These are phyloP conservation scores for Trichosporon sp. DNA, from an alignment of 1,284 basidiomycete genomes.

Conservation along the genomic window DNA sequence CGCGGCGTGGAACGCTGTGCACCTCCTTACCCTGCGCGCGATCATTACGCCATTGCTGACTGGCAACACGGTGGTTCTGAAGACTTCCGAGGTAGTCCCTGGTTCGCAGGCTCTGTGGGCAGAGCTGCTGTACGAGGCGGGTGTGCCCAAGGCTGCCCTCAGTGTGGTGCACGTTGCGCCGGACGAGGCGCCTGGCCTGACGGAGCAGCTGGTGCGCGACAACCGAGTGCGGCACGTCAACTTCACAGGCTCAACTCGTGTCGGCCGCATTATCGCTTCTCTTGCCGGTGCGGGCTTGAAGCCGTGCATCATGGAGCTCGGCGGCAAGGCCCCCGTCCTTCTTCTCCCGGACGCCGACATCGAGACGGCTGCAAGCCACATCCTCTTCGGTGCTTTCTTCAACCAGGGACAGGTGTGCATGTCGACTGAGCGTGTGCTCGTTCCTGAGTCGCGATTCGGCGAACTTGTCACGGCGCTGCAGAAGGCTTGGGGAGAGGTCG, in stretches of 20 bases:
- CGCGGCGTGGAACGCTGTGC: slow-evolving; percentile 40
- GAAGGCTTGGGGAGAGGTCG: slow-evolving; percentile 45
- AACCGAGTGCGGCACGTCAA: slow-evolving; percentile 59
- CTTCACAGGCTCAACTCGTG: slow-evolving; percentile 59
- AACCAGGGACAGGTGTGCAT: slow-evolving; percentile 72
- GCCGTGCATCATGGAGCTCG: slow-evolving; percentile 55
- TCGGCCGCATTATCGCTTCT: slow-evolving; percentile 51
- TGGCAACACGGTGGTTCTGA: slow-evolving; percentile 68
- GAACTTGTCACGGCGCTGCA: slow-evolving; percentile 54
- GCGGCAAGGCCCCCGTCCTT: slow-evolving; percentile 59
- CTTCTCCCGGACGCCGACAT: slow-evolving; percentile 67
- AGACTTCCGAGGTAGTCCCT: slow-evolving; percentile 65
- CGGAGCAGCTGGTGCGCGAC: slow-evolving; percentile 63
- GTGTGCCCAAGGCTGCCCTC: slow-evolving; percentile 65
- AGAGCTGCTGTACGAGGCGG: slow-evolving; percentile 60
- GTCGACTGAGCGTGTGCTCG: slow-evolving; percentile 69
- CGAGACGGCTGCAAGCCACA: slow-evolving; percentile 59
- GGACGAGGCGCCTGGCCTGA: slow-evolving; percentile 59
- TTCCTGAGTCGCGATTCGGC: slow-evolving; percentile 55
- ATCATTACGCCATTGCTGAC: slow-evolving; percentile 64
- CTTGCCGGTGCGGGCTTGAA: slow-evolving; percentile 58
- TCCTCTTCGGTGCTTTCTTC: slow-evolving; percentile 65
- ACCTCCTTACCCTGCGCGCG: slow-evolving; percentile 55
- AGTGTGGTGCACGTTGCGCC: slow-evolving; percentile 63
- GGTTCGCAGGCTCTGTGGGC: slow-evolving; percentile 61